A percentile compares a stretch with the other conserved stretches of the same genome.
These are phyloP conservation scores for Kondoa subrosea DNA, from an alignment of 768 basidiomycete species.

Conservation along the genomic window DNA sequence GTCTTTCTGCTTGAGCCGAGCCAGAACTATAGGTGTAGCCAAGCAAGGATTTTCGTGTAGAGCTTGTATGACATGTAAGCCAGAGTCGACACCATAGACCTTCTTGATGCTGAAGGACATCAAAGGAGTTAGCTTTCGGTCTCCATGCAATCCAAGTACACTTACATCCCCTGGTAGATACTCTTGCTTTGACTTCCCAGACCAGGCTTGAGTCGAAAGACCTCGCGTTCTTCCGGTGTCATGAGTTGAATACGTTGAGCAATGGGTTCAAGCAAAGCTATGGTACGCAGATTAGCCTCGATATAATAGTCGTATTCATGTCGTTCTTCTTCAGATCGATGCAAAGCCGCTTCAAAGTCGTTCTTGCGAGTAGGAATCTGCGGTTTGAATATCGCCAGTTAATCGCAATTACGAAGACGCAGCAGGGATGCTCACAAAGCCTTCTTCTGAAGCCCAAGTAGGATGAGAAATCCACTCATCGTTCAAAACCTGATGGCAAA, in stretches of 20 bases:
- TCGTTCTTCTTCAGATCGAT: conserved; percentile 93
- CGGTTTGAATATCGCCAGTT: not conserved
- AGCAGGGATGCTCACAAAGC: conserved; percentile 40
- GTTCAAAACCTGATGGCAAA: conserved; percentile 89
- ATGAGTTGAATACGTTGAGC: conserved; percentile 68
- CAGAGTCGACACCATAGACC: conserved; percentile 69
- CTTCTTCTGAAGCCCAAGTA: conserved; percentile 90
- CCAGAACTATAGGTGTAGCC: conserved; percentile 76
- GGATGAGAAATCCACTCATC: conserved; percentile 98
- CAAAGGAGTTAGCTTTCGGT: not conserved
- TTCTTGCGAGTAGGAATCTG: conserved; percentile 81
- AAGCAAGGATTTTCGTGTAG: conserved; percentile 81
- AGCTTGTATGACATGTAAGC: conserved; percentile 59
- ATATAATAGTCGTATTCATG: conserved; percentile 95
- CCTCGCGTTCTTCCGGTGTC: conserved; percentile 64
- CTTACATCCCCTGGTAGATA: conserved; percentile 62
- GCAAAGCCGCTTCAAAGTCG: conserved; percentile 80
- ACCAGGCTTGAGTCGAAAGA: conserved; percentile 65
- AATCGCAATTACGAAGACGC: not conserved
- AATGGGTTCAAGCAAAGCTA: conserved; percentile 77
- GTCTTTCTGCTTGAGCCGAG: conserved; percentile 76
- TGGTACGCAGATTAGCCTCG: conserved; percentile 75
- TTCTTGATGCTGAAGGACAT: conserved; percentile 48
- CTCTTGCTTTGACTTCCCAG: conserved; percentile 75
- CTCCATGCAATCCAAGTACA: not conserved